Conservation (phyloP, 2,329 filamentous ascomycete species). For the Colletotrichum tabaci region DNA sequence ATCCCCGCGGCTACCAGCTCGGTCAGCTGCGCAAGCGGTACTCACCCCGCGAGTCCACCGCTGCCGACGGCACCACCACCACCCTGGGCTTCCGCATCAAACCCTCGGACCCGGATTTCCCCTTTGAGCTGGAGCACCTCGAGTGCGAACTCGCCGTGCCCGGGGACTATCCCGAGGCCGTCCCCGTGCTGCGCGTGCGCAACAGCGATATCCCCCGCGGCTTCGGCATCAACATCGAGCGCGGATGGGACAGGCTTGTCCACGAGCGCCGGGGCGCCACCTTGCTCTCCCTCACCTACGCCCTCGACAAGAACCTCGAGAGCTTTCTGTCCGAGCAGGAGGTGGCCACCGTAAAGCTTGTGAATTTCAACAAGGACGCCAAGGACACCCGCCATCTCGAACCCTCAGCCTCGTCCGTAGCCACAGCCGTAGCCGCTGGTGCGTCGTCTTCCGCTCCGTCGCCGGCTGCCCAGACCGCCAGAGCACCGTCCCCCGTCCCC, state of each 20-base stretch:
- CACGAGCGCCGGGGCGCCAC: conserved; percentile 69
- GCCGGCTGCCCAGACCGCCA: conserved; percentile 1
- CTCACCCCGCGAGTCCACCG: conserved; percentile 61
- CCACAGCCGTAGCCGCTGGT: conserved; percentile 2
- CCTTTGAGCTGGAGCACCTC: conserved; percentile 80
- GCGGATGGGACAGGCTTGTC: conserved; percentile 78
- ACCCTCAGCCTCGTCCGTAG: not conserved
- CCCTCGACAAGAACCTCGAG: conserved; percentile 81
- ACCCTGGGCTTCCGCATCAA: conserved; percentile 75
- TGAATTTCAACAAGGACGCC: conserved; percentile 71
- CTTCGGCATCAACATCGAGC: conserved; percentile 83
- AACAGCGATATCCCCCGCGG: conserved; percentile 80
- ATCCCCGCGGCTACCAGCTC: conserved; percentile 82
- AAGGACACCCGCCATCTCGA: conserved; percentile 64
- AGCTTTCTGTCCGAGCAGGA: conserved; percentile 78
- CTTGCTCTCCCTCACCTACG: conserved; percentile 76
- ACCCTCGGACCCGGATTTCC: conserved; percentile 88
- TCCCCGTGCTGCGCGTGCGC: conserved; percentile 73
- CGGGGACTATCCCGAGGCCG: conserved; percentile 70
- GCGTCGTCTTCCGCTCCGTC: conserved; percentile 1
- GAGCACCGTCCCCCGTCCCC: conserved; percentile 15
- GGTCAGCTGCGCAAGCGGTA: conserved; percentile 80
- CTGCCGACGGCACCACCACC: conserved; percentile 65
- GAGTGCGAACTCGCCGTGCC: conserved; percentile 79
- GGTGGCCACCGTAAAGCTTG: conserved; percentile 79